phyloP scores from a whole-genome alignment of 805 yeast species.

The Candida sithepensis region DNA sequence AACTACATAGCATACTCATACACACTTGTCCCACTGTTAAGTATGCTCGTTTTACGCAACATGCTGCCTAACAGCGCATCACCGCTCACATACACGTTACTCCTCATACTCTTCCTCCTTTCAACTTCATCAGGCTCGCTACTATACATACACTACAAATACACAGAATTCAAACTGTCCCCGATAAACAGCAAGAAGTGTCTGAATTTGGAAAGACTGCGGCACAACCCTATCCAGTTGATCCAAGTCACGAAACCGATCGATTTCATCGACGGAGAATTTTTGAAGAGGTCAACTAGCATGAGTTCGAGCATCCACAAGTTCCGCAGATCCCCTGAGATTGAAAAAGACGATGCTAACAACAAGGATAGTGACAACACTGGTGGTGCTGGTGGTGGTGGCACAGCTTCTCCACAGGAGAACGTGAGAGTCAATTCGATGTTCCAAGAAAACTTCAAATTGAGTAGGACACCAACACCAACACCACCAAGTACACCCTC shows the following conservation, averaged over 20 bases:
- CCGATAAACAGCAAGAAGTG: not conserved
- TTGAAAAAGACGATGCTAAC: not conserved
- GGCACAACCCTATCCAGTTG: not conserved
- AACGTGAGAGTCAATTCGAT: not conserved
- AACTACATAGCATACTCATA: no score
- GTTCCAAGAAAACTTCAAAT: not conserved
- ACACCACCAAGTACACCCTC: no score
- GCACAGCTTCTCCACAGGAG: no score
- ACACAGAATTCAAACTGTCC: no score
- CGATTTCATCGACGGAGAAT: not conserved
- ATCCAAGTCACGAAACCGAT: not conserved
- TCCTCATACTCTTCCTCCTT: no score
- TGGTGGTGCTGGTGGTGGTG: no score
- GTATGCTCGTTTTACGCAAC: no score
- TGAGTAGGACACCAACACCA: no score
- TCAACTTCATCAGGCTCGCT: not conserved
- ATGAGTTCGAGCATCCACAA: not conserved
- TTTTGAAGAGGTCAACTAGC: not conserved
- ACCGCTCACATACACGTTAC: no score
- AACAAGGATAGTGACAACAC: not conserved
- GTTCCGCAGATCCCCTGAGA: not conserved
- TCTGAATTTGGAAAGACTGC: not conserved
- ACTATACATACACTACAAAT: not conserved
- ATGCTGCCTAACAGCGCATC: no score
- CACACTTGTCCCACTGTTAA: no score